Evolutionary conservation across 164 flowering plant species (phyloP), one percentile per base, ranked within the genome.

Genomic region (Berberis vulgaris): DNA sequence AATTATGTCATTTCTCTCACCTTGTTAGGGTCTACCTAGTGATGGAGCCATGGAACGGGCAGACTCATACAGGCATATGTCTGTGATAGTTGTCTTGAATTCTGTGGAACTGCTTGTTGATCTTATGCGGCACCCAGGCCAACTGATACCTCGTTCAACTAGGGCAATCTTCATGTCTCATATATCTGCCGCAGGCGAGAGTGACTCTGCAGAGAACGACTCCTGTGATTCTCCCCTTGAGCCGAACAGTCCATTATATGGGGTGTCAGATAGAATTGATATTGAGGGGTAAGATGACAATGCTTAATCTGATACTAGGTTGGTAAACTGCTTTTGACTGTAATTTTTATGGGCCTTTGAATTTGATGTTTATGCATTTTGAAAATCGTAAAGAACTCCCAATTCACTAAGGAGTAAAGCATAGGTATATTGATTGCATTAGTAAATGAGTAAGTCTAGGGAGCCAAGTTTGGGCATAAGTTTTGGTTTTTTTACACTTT

Each of bases 131-230:
- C 84, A 84, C 75, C 97, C 99, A 47, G 97, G 99, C 57, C 91
- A 43, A 46, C 49, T 46, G 8, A 46, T 46, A 46, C 49, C 49
- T 8, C 8, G 49, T 46, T 46, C 49, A 46, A 46, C 49, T 8
- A 89, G 82, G 73, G 94, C 97, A 54, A 78, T 95, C 61, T 78
- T 78, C 66, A 82, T 82, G 84, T 83, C 94, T 56, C 99, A 91
- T 74, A 74, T 89, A 61, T 83, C 96, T 80, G 90, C 89, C 26
- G 89, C 85, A 40, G 97, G 49, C 6, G 97, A 68, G 71, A 91
- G 99, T 78, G 99, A 94, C 69, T 94, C 97, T 69, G 97, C 97
- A 13, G 97, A 95, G 77, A 91, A 91, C 79, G 99, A 95, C 69
- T 95, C 99, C 2, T 91, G 97, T 76, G 97, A 95, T 78, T 95